A percentile compares a stretch with the other conserved stretches of the same genome.
Evolutionary conservation across 2,329 filamentous ascomycete species (phyloP).

Genomic region (Cladosporium austrohemisphaericum): DNA sequence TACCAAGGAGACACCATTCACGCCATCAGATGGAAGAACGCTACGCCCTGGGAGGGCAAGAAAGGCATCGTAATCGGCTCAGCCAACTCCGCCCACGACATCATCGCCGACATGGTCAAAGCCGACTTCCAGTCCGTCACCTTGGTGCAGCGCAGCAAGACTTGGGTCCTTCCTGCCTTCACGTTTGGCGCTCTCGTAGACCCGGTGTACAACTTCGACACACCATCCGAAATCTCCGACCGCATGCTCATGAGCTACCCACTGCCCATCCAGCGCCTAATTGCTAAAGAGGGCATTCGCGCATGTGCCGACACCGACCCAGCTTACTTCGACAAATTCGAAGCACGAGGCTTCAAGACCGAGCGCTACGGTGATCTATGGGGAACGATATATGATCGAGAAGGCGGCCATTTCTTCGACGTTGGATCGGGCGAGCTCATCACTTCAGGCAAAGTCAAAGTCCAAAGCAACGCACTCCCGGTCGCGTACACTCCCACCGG

Average conservation of each 20-base stretch:
- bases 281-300: slow-evolving; percentile 31
- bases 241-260: slow-evolving; percentile 23
- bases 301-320: slow-evolving; percentile 33
- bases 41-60: slow-evolving; percentile 38
- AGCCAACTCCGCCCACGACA: slow-evolving; percentile 47
- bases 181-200: slow-evolving; percentile 16
- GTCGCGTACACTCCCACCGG: slow-evolving; percentile 37
- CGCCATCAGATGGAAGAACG: slow-evolving; percentile 30
- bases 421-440: slow-evolving; percentile 42
- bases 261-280: slow-evolving; percentile 25
- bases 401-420: slow-evolving; percentile 48
- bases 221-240: slow-evolving; percentile 17
- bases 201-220: slow-evolving; percentile 20
- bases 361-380: slow-evolving; percentile 37
- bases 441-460: slow-evolving; percentile 41
- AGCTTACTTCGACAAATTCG: slow-evolving; percentile 38
- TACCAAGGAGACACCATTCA: slow-evolving; percentile 38
- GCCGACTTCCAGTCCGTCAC: slow-evolving; percentile 39
- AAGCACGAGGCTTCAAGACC: slow-evolving; percentile 38
- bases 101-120: slow-evolving; percentile 44
- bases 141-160: slow-evolving; percentile 39
- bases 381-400: slow-evolving; percentile 37
- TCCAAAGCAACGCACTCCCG: slow-evolving; percentile 38
- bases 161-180: slow-evolving; percentile 31
- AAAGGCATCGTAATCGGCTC: slow-evolving; percentile 44